These are phyloP conservation scores for Barnettozyma vustinii DNA, from an alignment of 805 yeast species.

Conservation along the genomic window DNA sequence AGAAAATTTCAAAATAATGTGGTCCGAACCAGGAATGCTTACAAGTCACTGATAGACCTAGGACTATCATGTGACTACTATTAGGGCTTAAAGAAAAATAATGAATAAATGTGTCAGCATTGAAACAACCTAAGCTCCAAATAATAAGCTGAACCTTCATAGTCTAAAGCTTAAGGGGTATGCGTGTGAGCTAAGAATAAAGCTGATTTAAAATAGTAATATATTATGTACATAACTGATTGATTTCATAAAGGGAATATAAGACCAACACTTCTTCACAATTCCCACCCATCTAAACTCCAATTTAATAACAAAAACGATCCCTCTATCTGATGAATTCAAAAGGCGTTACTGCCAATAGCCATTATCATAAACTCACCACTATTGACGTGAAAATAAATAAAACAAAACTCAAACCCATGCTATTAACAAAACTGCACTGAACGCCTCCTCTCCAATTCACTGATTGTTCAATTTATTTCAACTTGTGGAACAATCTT, in stretches of 20 bases:
- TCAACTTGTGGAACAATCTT: constrained; percentile 79
- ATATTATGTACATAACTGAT: constrained; percentile 12
- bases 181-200: not conserved
- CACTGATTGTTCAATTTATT: constrained; percentile 35
- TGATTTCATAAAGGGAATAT: constrained; percentile 5
- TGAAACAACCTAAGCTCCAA: no score
- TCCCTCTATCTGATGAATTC: not conserved
- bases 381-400: constrained; percentile 1
- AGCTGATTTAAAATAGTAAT: not conserved
- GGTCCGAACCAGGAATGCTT: not conserved
- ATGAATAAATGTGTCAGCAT: not conserved
- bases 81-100: not conserved
- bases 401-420: constrained; percentile 1
- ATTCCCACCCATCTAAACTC: not conserved
- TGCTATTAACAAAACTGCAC: not conserved
- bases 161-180: no score
- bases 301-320: not conserved
- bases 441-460: not conserved
- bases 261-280: constrained; percentile 1
- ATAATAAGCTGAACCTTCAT: no score
- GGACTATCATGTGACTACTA: not conserved
- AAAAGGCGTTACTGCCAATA: not conserved
- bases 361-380: not conserved
- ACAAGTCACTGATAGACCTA: not conserved
- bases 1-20: not conserved